Evolutionary conservation across 2,329 filamentous ascomycete genomes (phyloP), one percentile per base, ranked within the genome.

Genomic region (Sporothrix curviconia): DNA sequence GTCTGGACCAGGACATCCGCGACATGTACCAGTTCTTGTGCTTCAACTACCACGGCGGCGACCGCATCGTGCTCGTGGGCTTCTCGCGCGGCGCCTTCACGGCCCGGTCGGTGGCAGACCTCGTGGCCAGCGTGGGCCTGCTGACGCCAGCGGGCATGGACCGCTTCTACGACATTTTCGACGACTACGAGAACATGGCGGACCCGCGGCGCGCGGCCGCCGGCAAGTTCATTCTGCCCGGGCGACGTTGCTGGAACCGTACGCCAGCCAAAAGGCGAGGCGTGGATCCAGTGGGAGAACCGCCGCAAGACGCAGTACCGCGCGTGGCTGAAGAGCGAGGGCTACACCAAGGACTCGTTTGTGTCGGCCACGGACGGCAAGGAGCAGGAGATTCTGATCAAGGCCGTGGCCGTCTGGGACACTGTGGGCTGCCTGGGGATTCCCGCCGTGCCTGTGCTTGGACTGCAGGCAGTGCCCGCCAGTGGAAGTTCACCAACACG

Each of bases 401-500:
- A 74, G 59, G 76, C 75, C 1, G 68, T 79, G 25, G 77, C 71
- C 5, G 77, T 79, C 6, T 80, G 74, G 73, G 77, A 80, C 62
- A 80, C 77, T 1, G 76, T 79, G 30, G 76, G 76, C 55, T 64
- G 70, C 1, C 65, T 76, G 7, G 75, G 73, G 1, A 71, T 79
- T 32, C 76, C 76, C 1, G 72, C 73, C 0, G 68, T 67, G 4
- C 69, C 73, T 3, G 62, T 72, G 55, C 62, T 74, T 6, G 70
- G 69, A 55, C 58, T 73, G 55, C 67, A 71, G 8, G 73, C 24
- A 70, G 69, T 11, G 64, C 69, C 1, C 63, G 69, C 34, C 68
- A 72, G 50, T 59, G 63, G 57, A 53, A 61, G 60, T 77, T 77
- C 59, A 72, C 71, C 56, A 72, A 76, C 64, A 78, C 76, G 4